Conservation (phyloP, 495 filamentous ascomycete genomes). For the Neurospora sp. region DNA sequence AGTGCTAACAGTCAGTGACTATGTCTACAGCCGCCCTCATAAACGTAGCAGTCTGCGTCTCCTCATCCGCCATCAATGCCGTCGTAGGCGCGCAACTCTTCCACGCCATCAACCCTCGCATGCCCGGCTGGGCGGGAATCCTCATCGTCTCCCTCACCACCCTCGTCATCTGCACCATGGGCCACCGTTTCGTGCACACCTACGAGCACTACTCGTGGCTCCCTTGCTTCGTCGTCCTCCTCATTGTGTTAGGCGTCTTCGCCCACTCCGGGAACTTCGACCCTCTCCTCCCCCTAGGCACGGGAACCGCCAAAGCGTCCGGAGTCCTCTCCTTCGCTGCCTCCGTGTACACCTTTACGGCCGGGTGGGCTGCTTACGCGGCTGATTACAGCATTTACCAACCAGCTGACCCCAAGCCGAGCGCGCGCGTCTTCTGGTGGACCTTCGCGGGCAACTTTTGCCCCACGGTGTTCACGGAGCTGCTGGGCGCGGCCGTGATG, state of each 20-base stretch:
- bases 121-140: conserved; percentile 69
- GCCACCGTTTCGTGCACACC: conserved; percentile 70
- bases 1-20: too few species aligned
- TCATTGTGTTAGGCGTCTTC: conserved; percentile 64
- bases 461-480: conserved; percentile 66
- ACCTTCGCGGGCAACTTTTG: conserved; percentile 62
- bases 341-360: conserved; percentile 66
- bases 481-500: conserved; percentile 66
- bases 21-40: conserved; percentile 45
- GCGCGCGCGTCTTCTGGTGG: conserved; percentile 54
- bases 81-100: conserved; percentile 80
- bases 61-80: conserved; percentile 66
- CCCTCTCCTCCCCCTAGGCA: conserved; percentile 51
- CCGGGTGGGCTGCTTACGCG: conserved; percentile 71
- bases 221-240: conserved; percentile 65
- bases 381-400: conserved; percentile 84
- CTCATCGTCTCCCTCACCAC: conserved; percentile 66
- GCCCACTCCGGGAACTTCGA: conserved; percentile 65
- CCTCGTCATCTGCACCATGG: conserved; percentile 60
- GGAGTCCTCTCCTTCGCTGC: conserved; percentile 62
- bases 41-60: conserved; percentile 68
- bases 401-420: conserved; percentile 43
- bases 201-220: conserved; percentile 79
- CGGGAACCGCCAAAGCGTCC: conserved; percentile 53
- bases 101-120: conserved; percentile 58